Evolutionary conservation across 805 yeast species (phyloP), one percentile per base, ranked within the genome.

Genomic region (Metschnikowia kofuensis): DNA sequence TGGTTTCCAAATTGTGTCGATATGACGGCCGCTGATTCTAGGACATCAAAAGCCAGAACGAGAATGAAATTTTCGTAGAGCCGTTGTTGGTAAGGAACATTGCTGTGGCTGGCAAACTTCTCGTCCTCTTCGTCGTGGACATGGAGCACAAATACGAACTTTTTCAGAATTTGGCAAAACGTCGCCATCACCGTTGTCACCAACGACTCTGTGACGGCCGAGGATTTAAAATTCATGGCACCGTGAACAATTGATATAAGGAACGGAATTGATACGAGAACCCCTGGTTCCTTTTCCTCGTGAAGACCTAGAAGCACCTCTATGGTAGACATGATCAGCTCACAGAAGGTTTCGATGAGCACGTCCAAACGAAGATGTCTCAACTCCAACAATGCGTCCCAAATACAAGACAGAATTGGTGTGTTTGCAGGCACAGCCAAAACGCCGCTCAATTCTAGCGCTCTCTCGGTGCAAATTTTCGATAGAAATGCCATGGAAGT

Each of bases 201-300:
- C 26, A 75, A 67, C 12, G 61, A 57, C 35, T 58, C 64, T 16
- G 68, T 69, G 1, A 84, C 72, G 0, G 92, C 90, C 48, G 79
- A 77, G 1, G 87, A 84, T 58, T 87, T 71, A 63, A 82, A 87
- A 16, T 65, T 72, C 6, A 85, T 62, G 1, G 81, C 59, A 44
- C 79, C 78, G 55, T 81, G 81, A 35, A 85, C 66, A 36, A 87
- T 56, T 0, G 86, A 72, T 2, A 85, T 59, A 12, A 87, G 53
- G 59, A 82, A 85, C 1, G 94, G 94, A 3, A 83, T 68, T 0
- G 83, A 63, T 1, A 77, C 52, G 2, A 73, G 53, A 7, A 61
- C 44, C 1, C 49, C 54, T 4, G 40, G 47, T 8, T 35, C 31
- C 9, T 37, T 28, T 7, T 29, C n/a, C 15, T 64, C 57, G 10